phyloP scores from a whole-genome alignment of 192 early-diverging fungal species.

The Oehlia diaphana region DNA sequence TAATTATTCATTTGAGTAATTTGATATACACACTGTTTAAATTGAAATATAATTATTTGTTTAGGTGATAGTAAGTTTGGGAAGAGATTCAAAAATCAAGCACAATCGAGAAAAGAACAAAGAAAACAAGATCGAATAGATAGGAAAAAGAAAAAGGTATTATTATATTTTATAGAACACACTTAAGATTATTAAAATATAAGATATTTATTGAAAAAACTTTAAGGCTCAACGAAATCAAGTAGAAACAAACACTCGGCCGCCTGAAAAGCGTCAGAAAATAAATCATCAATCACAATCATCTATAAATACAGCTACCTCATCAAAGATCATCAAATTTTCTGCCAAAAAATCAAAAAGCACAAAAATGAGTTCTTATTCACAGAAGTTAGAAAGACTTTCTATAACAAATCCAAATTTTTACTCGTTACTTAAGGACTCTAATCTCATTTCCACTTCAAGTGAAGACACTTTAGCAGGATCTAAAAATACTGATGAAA shows the following conservation, averaged over 20 bases:
- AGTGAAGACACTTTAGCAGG: not conserved
- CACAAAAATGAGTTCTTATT: not conserved
- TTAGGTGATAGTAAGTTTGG: not conserved
- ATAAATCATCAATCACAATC: not conserved
- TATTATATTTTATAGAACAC: not conserved
- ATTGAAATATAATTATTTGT: not conserved
- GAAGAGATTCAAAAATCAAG: not conserved
- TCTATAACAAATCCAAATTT: not conserved
- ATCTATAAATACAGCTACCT: not conserved
- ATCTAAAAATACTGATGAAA: slow-evolving; percentile 11
- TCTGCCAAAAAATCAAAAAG: not conserved
- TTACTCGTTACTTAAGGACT: not conserved
- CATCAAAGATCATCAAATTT: not conserved
- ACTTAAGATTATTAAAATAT: not conserved
- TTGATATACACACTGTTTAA: not conserved
- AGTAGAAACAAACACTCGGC: not conserved
- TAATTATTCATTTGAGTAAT: not conserved
- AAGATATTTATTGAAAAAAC: not conserved
- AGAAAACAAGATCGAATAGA: too few relatives aligned
- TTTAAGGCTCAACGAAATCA: not conserved
- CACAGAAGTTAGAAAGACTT: not conserved
- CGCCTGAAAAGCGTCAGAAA: not conserved
- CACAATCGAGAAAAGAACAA: not conserved
- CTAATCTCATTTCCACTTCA: not conserved
- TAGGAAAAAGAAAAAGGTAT: not conserved